These are phyloP conservation scores for Sphaerulina musiva DNA, from an alignment of 2,329 filamentous ascomycete species.

Conservation along the genomic window DNA sequence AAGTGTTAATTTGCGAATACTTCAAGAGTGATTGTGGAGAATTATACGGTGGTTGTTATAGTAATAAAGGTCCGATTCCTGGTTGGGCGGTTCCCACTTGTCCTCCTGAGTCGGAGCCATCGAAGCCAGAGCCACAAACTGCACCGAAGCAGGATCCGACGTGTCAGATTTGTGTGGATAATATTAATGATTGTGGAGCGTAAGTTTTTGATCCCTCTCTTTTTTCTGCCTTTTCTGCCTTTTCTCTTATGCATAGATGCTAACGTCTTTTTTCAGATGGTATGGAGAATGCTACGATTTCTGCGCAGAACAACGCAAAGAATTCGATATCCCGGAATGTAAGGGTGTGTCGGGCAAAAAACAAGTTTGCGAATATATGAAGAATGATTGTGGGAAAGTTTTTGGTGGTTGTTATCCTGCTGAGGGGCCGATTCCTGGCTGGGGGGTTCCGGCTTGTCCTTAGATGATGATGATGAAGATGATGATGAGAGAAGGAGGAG, in stretches of 20 bases:
- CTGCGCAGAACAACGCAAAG: neutral
- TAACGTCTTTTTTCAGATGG: no score
- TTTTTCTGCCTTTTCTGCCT: no score
- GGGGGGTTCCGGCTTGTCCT: no score
- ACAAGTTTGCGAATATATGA: constrained; percentile 7
- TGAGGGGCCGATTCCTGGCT: neutral
- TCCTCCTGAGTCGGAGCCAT: neutral
- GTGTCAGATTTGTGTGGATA: neutral
- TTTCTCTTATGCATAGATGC: no score
- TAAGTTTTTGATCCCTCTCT: neutral
- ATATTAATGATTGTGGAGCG: constrained; percentile 1
- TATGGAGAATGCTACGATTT: constrained; percentile 6
- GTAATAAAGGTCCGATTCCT: neutral
- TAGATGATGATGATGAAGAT: no score
- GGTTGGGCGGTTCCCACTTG: neutral
- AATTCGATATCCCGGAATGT: constrained; percentile 6
- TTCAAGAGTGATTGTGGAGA: neutral
- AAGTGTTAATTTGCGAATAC: constrained; percentile 4
- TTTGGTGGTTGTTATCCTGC: constrained; percentile 9
- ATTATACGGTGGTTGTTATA: neutral
- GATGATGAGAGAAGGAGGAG: no score
- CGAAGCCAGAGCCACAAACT: no score
- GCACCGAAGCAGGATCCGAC: neutral
- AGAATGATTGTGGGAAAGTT: constrained; percentile 3
- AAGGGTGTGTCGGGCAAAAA: constrained; percentile 3